Conservation (phyloP, 2,329 filamentous ascomycete species). For the Neobulgaria alba region DNA sequence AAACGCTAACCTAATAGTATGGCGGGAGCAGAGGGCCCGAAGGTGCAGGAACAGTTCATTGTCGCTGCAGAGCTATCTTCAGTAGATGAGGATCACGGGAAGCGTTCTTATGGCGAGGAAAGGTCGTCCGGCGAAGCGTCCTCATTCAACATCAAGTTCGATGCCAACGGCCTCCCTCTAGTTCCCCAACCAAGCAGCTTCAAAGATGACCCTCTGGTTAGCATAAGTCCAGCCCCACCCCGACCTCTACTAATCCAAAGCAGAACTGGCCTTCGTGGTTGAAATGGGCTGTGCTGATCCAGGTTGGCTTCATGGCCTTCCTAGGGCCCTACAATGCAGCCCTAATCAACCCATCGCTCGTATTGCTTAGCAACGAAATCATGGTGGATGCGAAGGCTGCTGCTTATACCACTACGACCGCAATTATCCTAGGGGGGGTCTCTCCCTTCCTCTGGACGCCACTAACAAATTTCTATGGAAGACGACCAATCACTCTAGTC, state of each 20-base stretch:
- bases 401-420: constrained; percentile 25
- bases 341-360: constrained; percentile 24
- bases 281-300: constrained; percentile 27
- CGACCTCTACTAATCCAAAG: neutral
- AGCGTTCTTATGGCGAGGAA: neutral
- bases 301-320: constrained; percentile 27
- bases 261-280: constrained; percentile 27
- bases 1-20: no score
- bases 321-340: constrained; percentile 25
- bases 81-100: neutral
- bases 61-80: no score
- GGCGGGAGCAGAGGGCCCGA: no score
- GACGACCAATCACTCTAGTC: constrained; percentile 24
- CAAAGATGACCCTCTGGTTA: constrained; percentile 26
- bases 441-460: constrained; percentile 26
- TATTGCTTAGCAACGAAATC: constrained; percentile 21
- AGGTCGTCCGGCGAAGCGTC: neutral
- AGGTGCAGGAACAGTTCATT: no score
- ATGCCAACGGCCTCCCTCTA: constrained; percentile 21
- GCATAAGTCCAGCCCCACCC: neutral
- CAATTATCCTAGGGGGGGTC: constrained; percentile 22
- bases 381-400: constrained; percentile 17
- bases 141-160: constrained; percentile 11
- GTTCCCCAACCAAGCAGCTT: constrained; percentile 26
- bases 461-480: constrained; percentile 23